Evolutionary conservation across 208 protist species (phyloP), one percentile per base, ranked within the genome.

Genomic region (Wallacemonas sp.): DNA sequence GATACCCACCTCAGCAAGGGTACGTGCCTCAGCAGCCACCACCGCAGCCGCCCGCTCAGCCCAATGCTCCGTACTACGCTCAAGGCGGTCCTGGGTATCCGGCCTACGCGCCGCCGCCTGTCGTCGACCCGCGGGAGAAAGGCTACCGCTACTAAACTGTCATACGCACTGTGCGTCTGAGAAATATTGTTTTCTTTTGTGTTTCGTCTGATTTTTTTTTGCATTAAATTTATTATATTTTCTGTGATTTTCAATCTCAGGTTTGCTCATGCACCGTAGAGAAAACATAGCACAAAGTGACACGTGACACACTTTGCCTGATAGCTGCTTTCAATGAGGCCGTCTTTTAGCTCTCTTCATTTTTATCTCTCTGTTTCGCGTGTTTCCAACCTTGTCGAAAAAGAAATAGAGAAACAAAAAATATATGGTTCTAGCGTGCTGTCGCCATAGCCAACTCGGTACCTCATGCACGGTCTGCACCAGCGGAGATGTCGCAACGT

Each of bases 21-120:
- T 77, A 67, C 38, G 61, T 66, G 36, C 51, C 33, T 19, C n/a
- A n/a, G n/a, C n/a, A n/a, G n/a, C 62, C 62, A 26, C 61, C 45
- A 19, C 66, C 66, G 39, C 58, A 53, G 30, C 24, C 45, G 3
- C 60, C 22, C 22, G 42, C 15, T 28, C 62, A 51, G 56, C 45
- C 38, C 33, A 21, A 63, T 2, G 46, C 56, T 14, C 42, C 46
- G 36, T 70, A 66, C 41, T 77, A 77, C 51, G 64, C 58, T 2
- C 4, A 17, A 5, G 54, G 61, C 47, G 64, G 55, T 21, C 70
- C 64, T 2, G 60, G 62, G 1, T 65, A 72, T 38, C 66, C 62
- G 15, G 45, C 47, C 19, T 41, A 55, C 27, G 19, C 38, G n/a
- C 39, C 66, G 4, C 66, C 66, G 36, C 47, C 54, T 56, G 27